These are phyloP conservation scores for Chlorella sp. DNA, from an alignment of 139 green algal genomes.

Conservation along the genomic window DNA sequence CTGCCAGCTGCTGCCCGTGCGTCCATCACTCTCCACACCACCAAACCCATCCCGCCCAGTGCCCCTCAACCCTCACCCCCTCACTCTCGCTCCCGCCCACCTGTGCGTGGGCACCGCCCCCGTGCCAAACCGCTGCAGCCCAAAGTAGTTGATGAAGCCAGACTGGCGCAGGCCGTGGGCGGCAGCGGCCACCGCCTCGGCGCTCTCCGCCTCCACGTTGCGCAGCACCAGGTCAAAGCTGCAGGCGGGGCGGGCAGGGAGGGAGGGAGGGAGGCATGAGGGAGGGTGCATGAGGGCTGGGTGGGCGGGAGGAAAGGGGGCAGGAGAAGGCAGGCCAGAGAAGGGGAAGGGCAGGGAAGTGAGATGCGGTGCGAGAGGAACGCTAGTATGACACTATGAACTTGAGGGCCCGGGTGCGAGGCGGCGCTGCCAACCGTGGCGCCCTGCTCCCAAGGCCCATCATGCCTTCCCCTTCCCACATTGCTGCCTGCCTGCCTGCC, in stretches of 20 bases:
- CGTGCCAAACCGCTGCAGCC: conserved; percentile 94
- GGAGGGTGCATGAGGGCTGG: neutral
- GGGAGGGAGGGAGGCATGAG: neutral
- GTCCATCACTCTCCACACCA: neutral
- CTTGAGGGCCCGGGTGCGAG: too few species aligned
- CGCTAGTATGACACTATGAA: too few species aligned
- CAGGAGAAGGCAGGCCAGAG: neutral
- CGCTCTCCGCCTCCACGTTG: conserved; percentile 42
- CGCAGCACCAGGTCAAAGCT: conserved; percentile 83
- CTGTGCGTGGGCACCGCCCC: conserved; percentile 79
- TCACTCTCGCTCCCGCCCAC: neutral
- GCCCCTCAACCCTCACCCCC: neutral
- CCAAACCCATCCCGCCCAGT: neutral
- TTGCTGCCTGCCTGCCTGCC: too few species aligned
- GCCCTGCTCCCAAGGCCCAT: too few species aligned
- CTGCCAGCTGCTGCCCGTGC: neutral
- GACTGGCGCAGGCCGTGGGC: conserved; percentile 51
- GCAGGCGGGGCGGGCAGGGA: neutral
- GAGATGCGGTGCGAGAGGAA: too few species aligned
- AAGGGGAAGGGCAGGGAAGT: too few species aligned
- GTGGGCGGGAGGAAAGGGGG: neutral
- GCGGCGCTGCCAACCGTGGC: too few species aligned
- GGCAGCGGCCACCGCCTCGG: conserved; percentile 50
- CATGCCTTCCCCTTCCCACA: too few species aligned
- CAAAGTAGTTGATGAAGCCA: conserved; percentile 98